Evolutionary conservation across 192 early-diverging fungal genomes (phyloP), one percentile per base, ranked within the genome.

Genomic region (Borealophlyctis nickersoniae): DNA sequence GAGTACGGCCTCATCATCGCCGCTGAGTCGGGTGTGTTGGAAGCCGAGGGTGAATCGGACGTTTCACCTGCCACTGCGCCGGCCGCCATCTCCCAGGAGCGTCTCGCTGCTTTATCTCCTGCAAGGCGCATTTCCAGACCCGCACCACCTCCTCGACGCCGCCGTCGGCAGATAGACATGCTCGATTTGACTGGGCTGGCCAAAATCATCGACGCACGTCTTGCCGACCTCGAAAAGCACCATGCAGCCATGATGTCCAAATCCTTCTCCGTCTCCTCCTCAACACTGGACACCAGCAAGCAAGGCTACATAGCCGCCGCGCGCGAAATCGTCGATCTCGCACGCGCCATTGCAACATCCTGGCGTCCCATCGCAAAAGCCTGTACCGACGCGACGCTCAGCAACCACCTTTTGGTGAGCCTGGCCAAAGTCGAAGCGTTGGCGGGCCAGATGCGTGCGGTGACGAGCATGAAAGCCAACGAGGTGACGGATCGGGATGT

Each of bases 311-410:
- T 71, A 0, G 14, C 58, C 50, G 16, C 56, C 56, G 65, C 70
- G 7, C 22, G 32, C 13, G 19, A 34, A 7, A 19, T 71, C 49
- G 45, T 50, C 36, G 22, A 45, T 31, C 63, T 65, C 49, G 56
- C 58, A 14, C 50, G 61, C 16, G 63, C 24, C 22, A 54, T 71
- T 2, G 28, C n/a, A 33, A 50, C n/a, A 9, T 67, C 70, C 13
- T 71, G 55, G 50, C 36, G 24, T 7, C 19, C 32, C 2, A 49
- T 55, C 1, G 70, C 70, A 19, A 23, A 62, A 24, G 33, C 56
- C 3, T 71, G 70, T 52, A 5, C 63, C 45, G 70, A 71, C 65
- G 19, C 26, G 2, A 62, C 36, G 29, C 63, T 71, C 56, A 33
- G 57, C 33, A 51, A 14, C 27, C 49, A 50, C 2, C 58, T 71